Conservation (phyloP, 192 early-diverging fungal genomes). For the Phlyctochytrium arcticum region DNA sequence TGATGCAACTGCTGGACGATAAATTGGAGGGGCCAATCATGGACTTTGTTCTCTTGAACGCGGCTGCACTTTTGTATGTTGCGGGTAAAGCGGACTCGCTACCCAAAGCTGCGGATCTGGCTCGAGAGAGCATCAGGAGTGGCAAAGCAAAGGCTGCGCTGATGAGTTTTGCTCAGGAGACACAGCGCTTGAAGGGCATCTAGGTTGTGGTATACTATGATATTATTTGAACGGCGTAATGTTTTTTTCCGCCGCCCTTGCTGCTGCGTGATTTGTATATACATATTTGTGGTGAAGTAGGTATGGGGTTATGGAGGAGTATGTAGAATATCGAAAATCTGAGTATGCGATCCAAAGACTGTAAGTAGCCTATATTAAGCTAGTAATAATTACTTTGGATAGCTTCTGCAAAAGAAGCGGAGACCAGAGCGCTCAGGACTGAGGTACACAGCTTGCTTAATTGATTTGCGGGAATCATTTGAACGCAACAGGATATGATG, state of each 20-base stretch:
- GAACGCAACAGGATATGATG: too few species aligned
- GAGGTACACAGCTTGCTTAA: too few species aligned
- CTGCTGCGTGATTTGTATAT: neutral
- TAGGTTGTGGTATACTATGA: neutral
- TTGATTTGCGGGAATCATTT: too few species aligned
- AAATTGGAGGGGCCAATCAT: constrained; percentile 64
- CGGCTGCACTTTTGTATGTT: constrained; percentile 80
- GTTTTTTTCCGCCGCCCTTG: too few species aligned
- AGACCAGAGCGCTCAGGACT: too few species aligned
- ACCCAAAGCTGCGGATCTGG: constrained; percentile 72
- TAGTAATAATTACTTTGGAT: too few species aligned
- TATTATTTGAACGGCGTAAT: too few species aligned
- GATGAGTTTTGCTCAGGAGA: constrained; percentile 50
- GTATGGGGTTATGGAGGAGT: neutral
- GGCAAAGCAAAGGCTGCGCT: constrained; percentile 66
- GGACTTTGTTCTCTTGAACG: constrained; percentile 91
- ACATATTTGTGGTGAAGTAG: neutral
- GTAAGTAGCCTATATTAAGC: too few species aligned
- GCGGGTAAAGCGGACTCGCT: constrained; percentile 68
- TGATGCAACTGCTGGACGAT: constrained; percentile 66
- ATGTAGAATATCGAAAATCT: neutral
- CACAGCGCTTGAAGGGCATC: constrained; percentile 7
- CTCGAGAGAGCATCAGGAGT: constrained; percentile 65
- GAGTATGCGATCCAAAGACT: too few species aligned
- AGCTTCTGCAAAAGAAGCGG: too few species aligned